Base-by-base conservation (phyloP, 257 asterid species). In the Plantago major region DNA sequence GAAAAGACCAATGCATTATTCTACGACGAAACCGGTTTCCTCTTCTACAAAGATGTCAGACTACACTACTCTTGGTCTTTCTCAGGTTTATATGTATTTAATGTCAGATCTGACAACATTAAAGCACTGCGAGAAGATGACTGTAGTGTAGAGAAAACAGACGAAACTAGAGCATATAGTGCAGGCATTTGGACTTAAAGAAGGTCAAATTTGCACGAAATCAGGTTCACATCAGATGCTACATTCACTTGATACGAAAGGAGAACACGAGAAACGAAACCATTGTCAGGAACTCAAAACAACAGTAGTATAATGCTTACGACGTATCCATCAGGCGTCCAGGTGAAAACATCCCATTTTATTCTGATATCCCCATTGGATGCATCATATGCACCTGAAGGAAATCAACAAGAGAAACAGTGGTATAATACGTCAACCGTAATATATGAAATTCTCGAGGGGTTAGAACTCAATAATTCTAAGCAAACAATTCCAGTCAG, bases 301-400 rank as follows among this genome's bases (percentile, higher is more conserved):
- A 22, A 22, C 15, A 37, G 26, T 38, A 3, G 43, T 46, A 12
- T 6, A 69, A 17, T 22, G 55, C 86, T 70, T 71, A 84, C 88
- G 67, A 79, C 73, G 66, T 84, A 84, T 64, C 88, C 92, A 69
- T 84, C 88, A 9, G 86, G 69, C 7, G 86, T 81, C 88, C 92
- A 84, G 47, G 49, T 62, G 51, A 82, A 68, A 26, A 84, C 62
- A 45, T 84, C 88, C 92, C 92, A 81, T 54, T 79, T 84, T 17
- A 84, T 77, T 4, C 86, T 84, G 76, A 81, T 79, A 17, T 84
- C 79, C 43, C 92, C 88, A 63, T 75, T 79, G 6, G 86, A 86
- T 68, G 81, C 74, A 56, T 81, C 86, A 65, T 72, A 72, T 0
- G 86, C 92, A 58, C 77, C 86, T 81, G 82, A 28, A 62, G 45